Evolutionary conservation across 345 rosid genomes (phyloP).

Genomic region (Gossypium rotundifolium): DNA sequence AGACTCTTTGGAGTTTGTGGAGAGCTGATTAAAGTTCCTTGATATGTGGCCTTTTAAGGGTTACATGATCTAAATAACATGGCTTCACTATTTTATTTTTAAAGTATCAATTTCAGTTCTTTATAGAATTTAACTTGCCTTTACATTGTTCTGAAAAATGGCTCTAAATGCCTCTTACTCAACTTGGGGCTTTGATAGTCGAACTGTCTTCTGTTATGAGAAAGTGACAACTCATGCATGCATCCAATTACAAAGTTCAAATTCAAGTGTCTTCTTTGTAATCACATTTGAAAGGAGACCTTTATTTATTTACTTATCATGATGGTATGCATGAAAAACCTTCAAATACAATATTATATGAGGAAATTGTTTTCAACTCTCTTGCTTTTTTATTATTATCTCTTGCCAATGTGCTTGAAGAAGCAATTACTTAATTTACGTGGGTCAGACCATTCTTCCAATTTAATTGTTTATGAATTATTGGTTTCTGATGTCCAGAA

Average conservation of each 20-base stretch:
- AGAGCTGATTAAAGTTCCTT: background rate
- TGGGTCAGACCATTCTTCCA: background rate
- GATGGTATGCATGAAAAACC: background rate
- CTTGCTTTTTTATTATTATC: background rate
- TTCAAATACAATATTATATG: background rate
- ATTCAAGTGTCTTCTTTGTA: background rate
- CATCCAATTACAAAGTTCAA: background rate
- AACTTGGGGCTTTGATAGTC: background rate
- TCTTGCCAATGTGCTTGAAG: slow-evolving; percentile 7
- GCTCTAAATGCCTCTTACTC: background rate
- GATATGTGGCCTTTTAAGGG: background rate
- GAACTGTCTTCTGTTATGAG: background rate
- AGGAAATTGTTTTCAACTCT: background rate
- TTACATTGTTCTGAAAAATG: background rate
- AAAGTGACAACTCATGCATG: background rate
- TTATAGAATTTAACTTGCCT: background rate
- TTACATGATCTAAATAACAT: background rate
- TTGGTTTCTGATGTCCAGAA: slow-evolving; percentile 31
- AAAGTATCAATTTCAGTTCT: background rate
- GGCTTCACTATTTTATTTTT: background rate
- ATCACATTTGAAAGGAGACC: background rate
- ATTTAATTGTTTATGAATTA: background rate
- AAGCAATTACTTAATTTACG: background rate
- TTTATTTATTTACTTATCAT: background rate
- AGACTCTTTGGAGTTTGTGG: background rate